Evolutionary conservation across 805 yeast species (phyloP), one percentile per base, ranked within the genome.

Genomic region (Wickerhamiella kurtzmanii): DNA sequence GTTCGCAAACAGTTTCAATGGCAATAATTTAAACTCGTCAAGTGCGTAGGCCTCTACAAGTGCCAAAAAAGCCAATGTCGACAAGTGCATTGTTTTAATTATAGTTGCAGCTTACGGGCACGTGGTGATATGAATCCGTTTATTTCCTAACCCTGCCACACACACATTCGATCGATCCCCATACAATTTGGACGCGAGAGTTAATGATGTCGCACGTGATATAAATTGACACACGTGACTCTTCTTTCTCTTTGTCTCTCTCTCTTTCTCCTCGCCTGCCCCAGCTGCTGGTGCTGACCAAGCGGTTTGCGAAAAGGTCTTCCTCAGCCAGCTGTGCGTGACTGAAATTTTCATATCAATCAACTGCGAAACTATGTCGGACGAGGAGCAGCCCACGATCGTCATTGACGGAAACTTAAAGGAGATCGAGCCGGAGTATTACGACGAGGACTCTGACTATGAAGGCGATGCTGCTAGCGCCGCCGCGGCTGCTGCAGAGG

Each of bases 331-430:
- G 32, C 32, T 25, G 32, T 25, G 32, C 6, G 32, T 25, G 32
- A 25, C 32, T 25, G 17, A 20, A 21, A 38, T 13, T 38, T 38
- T 32, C 44, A 42, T 13, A 42, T n/a, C 39, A 41, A 18, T 25
- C 41, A 22, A 38, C 16, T n/a, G n/a, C n/a, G n/a, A n/a, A 25
- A 25, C 32, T 13, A 50, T 50, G 53, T 48, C 53, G 21, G 56
- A 53, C 22, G 56, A 53, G 42, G 50, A 43, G 49, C 80, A 79
- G 56, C 95, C 96, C 41, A 83, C 80, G 62, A 80, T 87, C 59
- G 79, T 87, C 56, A 82, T 85, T 62, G 76, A 67, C 69, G 84
- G 76, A 69, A 75, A 66, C 65, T 66, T 66, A 72, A 71, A 58
- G 50, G 71, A 60, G 43, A 56, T 59, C 41, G 69, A 63, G 50